Evolutionary conservation across 1,139 yeast genomes (phyloP).

Genomic region (Blastobotrys serpentis): DNA sequence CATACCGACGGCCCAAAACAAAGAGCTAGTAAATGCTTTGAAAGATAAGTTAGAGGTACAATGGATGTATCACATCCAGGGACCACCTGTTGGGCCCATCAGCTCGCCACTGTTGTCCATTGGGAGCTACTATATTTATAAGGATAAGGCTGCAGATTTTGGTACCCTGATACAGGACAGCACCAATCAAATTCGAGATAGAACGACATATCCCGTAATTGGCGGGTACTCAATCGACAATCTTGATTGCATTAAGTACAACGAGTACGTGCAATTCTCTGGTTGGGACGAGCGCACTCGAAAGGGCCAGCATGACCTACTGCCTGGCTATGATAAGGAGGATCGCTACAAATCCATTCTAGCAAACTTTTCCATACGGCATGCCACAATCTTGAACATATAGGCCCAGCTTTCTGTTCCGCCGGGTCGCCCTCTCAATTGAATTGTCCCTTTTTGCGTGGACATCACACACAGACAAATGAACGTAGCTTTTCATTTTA

Average conservation of each 20-base stretch:
- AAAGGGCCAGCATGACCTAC: background rate
- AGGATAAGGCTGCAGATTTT: constrained; percentile 1
- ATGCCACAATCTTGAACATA: background rate
- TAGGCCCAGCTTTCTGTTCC: too few relatives aligned
- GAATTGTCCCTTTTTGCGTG: too few relatives aligned
- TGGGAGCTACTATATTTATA: background rate
- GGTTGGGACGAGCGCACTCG: constrained; percentile 1
- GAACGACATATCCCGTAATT: background rate
- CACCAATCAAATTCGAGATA: background rate
- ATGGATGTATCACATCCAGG: background rate
- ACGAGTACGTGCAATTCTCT: constrained; percentile 1
- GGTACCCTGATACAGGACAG: background rate
- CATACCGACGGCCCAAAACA: background rate
- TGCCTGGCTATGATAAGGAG: constrained; percentile 1
- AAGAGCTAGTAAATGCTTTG: background rate
- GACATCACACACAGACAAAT: too few relatives aligned
- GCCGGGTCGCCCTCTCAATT: too few relatives aligned
- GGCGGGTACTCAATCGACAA: constrained; percentile 5
- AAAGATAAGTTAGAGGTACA: background rate
- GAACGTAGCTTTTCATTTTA: too few relatives aligned
- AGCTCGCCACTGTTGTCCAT: constrained; percentile 1
- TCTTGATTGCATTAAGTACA: background rate
- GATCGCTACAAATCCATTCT: constrained; percentile 1
- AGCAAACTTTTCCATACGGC: background rate
- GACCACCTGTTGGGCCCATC: background rate